phyloP scores from a whole-genome alignment of 495 filamentous ascomycete species.

The Tuber melanosporum region DNA sequence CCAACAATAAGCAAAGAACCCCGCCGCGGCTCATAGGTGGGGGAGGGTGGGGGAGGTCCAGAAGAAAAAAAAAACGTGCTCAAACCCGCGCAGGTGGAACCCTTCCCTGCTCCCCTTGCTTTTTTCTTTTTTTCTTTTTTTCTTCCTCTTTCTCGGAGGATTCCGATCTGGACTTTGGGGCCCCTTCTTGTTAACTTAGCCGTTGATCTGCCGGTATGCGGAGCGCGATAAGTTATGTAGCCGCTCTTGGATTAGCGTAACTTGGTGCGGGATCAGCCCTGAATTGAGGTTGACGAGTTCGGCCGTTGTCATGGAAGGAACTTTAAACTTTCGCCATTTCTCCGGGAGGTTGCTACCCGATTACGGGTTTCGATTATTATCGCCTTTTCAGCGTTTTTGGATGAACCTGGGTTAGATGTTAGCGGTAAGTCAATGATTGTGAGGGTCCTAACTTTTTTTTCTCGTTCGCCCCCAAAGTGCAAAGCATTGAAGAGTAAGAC shows the following conservation, averaged over 20 bases:
- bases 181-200: not conserved
- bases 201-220: not conserved
- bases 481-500: not conserved
- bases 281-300: not conserved
- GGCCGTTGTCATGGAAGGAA: not conserved
- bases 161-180: not conserved
- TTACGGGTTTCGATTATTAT: not conserved
- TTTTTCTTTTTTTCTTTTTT: not conserved
- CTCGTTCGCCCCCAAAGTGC: not conserved
- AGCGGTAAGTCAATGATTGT: not conserved
- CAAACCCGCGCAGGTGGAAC: slow-evolving; percentile 2
- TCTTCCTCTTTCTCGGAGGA: not conserved
- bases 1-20: not conserved
- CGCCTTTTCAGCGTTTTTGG: not conserved
- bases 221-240: not conserved
- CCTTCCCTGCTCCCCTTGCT: not conserved
- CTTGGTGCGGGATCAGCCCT: not conserved
- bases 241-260: not conserved
- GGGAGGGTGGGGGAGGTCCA: not conserved
- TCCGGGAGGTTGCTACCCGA: not conserved
- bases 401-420: not conserved
- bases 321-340: not conserved
- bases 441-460: not conserved
- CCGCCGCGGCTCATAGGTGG: not conserved
- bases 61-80: not conserved